phyloP scores from a whole-genome alignment of 768 basidiomycete genomes.

The Tubosaeta sp. region DNA sequence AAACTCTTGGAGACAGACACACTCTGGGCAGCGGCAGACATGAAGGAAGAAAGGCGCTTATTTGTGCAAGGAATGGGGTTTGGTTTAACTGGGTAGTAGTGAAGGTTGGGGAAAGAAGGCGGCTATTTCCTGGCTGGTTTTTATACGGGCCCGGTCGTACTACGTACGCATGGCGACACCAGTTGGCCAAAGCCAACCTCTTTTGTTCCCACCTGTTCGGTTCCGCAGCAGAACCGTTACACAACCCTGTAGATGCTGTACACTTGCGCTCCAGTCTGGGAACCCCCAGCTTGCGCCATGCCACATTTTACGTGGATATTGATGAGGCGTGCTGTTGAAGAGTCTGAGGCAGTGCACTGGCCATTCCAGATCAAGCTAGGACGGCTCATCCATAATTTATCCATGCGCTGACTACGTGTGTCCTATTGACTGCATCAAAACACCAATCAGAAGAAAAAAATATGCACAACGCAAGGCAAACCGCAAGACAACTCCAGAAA shows the following conservation, averaged over 20 bases:
- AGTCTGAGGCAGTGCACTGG: background rate
- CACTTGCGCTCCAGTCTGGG: too few relatives aligned
- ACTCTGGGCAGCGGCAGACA: background rate
- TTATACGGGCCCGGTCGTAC: background rate
- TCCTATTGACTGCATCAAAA: background rate
- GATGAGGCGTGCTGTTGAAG: background rate
- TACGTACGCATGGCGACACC: background rate
- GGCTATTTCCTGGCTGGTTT: background rate
- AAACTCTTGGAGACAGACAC: background rate
- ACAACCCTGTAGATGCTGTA: too few relatives aligned
- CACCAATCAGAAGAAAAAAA: background rate
- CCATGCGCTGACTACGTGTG: slow-evolving; percentile 1
- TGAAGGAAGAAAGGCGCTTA: background rate
- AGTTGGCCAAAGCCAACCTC: too few relatives aligned
- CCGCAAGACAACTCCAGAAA: background rate
- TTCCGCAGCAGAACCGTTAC: too few relatives aligned
- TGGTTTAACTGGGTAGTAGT: background rate
- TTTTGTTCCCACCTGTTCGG: too few relatives aligned
- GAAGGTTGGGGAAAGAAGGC: background rate
- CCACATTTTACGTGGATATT: background rate
- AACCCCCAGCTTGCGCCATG: too few relatives aligned
- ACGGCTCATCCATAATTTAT: background rate
- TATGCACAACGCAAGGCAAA: background rate
- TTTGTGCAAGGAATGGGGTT: background rate
- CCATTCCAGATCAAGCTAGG: background rate